Evolutionary conservation across 306 rosid species (phyloP).

Genomic region (Vigna trinervia): DNA sequence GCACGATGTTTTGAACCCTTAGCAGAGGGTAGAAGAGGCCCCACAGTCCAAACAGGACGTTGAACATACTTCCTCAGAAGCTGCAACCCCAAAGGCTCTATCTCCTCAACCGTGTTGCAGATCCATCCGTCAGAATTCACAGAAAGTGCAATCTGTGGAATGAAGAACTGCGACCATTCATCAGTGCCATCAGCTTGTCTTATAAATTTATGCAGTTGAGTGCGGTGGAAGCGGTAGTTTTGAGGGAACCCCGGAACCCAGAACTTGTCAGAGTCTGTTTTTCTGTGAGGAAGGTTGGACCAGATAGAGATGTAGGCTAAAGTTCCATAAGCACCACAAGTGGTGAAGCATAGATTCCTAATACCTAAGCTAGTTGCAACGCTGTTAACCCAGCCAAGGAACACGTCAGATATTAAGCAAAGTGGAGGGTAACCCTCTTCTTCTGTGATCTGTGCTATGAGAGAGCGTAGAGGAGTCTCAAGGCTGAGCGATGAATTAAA

Average conservation of each 20-base stretch:
- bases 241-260: conserved; percentile 67
- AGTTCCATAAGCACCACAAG: conserved; percentile 79
- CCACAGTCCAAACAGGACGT: conserved; percentile 59
- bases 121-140: conserved; percentile 69
- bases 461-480: conserved; percentile 52
- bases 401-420: conserved; percentile 57
- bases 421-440: conserved; percentile 59
- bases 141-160: conserved; percentile 40
- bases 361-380: conserved; percentile 56
- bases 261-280: conserved; percentile 56
- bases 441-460: conserved; percentile 46
- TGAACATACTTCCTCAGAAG: conserved; percentile 54
- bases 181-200: conserved; percentile 67
- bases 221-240: conserved; percentile 50
- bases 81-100: conserved; percentile 65
- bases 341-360: conserved; percentile 56
- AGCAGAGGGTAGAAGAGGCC: conserved; percentile 59
- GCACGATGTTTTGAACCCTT: conserved; percentile 43
- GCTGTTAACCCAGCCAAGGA: conserved; percentile 62
- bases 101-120: conserved; percentile 67
- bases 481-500: conserved; percentile 55
- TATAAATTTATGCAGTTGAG: conserved; percentile 58
- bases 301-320: conserved; percentile 66
- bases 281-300: conserved; percentile 68
- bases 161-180: conserved; percentile 61